Base-by-base conservation (phyloP, 345 rosid species). In the Noccaea caerulescens region DNA sequence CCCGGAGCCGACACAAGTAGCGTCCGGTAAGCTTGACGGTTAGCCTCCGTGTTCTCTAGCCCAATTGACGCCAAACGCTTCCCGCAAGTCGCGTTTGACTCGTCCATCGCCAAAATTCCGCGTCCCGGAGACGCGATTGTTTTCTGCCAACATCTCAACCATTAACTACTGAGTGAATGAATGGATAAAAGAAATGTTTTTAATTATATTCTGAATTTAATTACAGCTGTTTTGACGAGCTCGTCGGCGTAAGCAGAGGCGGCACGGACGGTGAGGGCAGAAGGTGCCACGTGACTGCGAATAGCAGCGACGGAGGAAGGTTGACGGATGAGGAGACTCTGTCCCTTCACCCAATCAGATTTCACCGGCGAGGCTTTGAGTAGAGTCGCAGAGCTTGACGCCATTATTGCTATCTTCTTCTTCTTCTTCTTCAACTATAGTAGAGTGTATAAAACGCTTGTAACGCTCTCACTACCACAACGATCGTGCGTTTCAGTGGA, bases 91-190 rank as follows among this genome's bases (percentile, higher is more conserved):
- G 97, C 97, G 67, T 90, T 90, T 0, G 97, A 93, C 82, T 93
- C 98, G 9, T 93, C 97, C 98, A 93, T 93, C 64, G 98, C 97
- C 87, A 93, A 73, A 47, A 93, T 93, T 49, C 98, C 97, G 55
- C 91, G 90, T 25, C 98, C 96, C 0, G 97, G 98, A 1, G 98
- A 88, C 53, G 98, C 97, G 53, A 93, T 14, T 5, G 91, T 90
- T 87, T 86, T 85, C 98, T 93, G 72, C 65, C 55, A 46, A 23
- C 32, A 36, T 46, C 8, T 34, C 36, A 61, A 33, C 3, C 55
- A 34, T 12, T 2, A 53, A 33, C 13, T 27, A 27, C 0, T 27
- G 30, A 27, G 30, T 27, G 0, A 54, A 0, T 47, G 4, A 49
- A 43, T 46, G 7, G 25, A 77, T 77, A 45, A 46, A 7, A 8